phyloP scores from a whole-genome alignment of 2,329 filamentous ascomycete genomes.

The Esteya vermicola region DNA sequence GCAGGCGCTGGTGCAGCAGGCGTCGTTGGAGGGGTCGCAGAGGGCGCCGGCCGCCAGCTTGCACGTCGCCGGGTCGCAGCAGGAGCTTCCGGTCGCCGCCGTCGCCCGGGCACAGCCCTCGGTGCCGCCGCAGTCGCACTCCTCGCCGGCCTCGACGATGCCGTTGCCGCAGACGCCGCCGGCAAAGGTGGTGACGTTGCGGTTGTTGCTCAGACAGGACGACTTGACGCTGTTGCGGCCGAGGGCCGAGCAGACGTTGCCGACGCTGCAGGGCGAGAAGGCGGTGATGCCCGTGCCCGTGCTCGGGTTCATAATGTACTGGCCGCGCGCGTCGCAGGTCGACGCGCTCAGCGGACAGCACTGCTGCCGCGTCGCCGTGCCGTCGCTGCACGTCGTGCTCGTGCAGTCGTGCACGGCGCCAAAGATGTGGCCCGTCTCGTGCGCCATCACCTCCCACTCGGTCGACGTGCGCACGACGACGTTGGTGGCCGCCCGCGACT shows the following conservation, averaged over 20 bases:
- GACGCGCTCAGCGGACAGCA: constrained; percentile 65
- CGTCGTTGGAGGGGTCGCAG: constrained; percentile 71
- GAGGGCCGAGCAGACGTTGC: constrained; percentile 85
- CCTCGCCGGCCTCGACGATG: constrained; percentile 85
- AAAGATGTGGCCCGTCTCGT: constrained; percentile 89
- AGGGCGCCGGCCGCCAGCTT: constrained; percentile 62
- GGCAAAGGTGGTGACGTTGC: constrained; percentile 64
- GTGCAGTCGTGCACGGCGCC: constrained; percentile 92
- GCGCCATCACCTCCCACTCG: constrained; percentile 93
- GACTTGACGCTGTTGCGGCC: constrained; percentile 62
- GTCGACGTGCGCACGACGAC: constrained; percentile 71
- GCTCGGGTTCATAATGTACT: constrained; percentile 93
- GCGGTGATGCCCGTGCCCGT: constrained; percentile 56
- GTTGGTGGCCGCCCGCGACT: constrained; percentile 74
- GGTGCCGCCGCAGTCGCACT: constrained; percentile 85
- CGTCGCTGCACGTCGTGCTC: constrained; percentile 47
- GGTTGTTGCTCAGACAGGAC: constrained; percentile 72
- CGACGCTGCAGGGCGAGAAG: constrained; percentile 82
- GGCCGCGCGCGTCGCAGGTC: constrained; percentile 60
- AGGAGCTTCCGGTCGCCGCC: no score
- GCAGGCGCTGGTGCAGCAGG: constrained; percentile 59
- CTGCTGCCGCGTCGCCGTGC: constrained; percentile 33
- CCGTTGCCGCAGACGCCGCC: constrained; percentile 89
- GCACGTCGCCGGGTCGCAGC: constrained; percentile 79
- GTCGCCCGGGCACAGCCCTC: constrained; percentile 55